phyloP scores from a whole-genome alignment of 2,329 filamentous ascomycete genomes.

The Xylariaceae sp. region DNA sequence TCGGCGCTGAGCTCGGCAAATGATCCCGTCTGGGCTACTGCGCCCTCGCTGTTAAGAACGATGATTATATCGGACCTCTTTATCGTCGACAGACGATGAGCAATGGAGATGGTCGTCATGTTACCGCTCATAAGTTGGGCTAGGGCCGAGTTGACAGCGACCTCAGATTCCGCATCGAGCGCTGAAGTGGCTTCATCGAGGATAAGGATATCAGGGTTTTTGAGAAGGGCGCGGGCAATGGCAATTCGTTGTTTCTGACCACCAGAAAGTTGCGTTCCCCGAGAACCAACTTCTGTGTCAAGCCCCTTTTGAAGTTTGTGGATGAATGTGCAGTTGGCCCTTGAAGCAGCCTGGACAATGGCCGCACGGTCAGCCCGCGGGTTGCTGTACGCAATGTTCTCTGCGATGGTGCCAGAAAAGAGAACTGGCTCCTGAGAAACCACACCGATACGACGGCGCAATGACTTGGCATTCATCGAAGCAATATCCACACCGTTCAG shows the following conservation, averaged over 20 bases:
- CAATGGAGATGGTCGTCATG: slow-evolving; percentile 97
- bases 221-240: slow-evolving; percentile 89
- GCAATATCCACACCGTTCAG: slow-evolving; percentile 82
- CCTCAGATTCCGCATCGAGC: slow-evolving; percentile 93
- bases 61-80: slow-evolving; percentile 94
- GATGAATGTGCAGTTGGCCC: slow-evolving; percentile 95
- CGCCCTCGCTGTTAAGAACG: slow-evolving; percentile 79
- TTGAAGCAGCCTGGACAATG: slow-evolving; percentile 78
- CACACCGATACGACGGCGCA: slow-evolving; percentile 87
- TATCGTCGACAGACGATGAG: slow-evolving; percentile 91
- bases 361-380: slow-evolving; percentile 72
- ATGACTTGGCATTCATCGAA: slow-evolving; percentile 85
- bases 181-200: slow-evolving; percentile 95
- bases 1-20: slow-evolving; percentile 71
- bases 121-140: slow-evolving; percentile 73
- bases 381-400: slow-evolving; percentile 88
- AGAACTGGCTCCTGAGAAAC: slow-evolving; percentile 94
- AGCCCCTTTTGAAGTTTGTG: slow-evolving; percentile 93
- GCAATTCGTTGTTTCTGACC: slow-evolving; percentile 98
- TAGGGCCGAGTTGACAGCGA: slow-evolving; percentile 87
- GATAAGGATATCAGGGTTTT: slow-evolving; percentile 93
- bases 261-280: slow-evolving; percentile 88
- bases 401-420: slow-evolving; percentile 76
- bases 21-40: slow-evolving; percentile 83
- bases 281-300: slow-evolving; percentile 86